phyloP scores from a whole-genome alignment of 2,329 filamentous ascomycete species.

The Apiospora saccharicola region DNA sequence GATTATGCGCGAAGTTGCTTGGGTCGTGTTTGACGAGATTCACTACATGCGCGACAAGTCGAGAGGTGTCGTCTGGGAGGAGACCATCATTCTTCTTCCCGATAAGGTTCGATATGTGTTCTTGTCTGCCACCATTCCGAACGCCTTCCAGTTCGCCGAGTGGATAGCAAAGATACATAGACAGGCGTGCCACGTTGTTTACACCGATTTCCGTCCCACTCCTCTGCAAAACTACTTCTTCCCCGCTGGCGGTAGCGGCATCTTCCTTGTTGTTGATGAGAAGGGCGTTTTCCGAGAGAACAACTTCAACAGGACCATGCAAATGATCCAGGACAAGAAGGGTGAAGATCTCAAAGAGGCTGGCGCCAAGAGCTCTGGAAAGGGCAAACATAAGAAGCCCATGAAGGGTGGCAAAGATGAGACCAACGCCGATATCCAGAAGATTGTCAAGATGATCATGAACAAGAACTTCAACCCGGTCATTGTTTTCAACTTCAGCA shows the following conservation, averaged over 20 bases:
- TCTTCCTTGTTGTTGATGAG: slow-evolving; percentile 94
- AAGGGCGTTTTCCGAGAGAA: slow-evolving; percentile 96
- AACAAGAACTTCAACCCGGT: slow-evolving; percentile 96
- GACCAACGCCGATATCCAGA: slow-evolving; percentile 85
- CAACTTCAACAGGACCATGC: slow-evolving; percentile 97
- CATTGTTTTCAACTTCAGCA: slow-evolving; percentile 99
- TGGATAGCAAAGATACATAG: slow-evolving; percentile 99
- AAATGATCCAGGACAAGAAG: slow-evolving; percentile 85
- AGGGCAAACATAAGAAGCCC: slow-evolving; percentile 88
- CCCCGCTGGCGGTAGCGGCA: slow-evolving; percentile 89
- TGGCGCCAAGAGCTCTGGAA: slow-evolving; percentile 82
- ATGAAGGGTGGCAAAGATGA: slow-evolving; percentile 85
- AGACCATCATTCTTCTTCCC: slow-evolving; percentile 96
- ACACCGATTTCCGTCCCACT: slow-evolving; percentile 97
- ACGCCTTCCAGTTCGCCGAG: slow-evolving; percentile 98
- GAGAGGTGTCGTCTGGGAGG: slow-evolving; percentile 97
- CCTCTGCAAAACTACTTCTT: slow-evolving; percentile 98
- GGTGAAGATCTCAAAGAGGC: slow-evolving; percentile 83
- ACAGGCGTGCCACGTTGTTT: slow-evolving; percentile 98
- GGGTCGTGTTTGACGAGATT: slow-evolving; percentile 98
- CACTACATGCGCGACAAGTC: slow-evolving; percentile 97
- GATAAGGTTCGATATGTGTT: slow-evolving; percentile 99
- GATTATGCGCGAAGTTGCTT: slow-evolving; percentile 98
- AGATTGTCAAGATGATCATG: slow-evolving; percentile 99
- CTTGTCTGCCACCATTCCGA: slow-evolving; percentile 96